Evolutionary conservation across 352 stramenopile species (phyloP).

Genomic region (Plasmopara halstedii): DNA sequence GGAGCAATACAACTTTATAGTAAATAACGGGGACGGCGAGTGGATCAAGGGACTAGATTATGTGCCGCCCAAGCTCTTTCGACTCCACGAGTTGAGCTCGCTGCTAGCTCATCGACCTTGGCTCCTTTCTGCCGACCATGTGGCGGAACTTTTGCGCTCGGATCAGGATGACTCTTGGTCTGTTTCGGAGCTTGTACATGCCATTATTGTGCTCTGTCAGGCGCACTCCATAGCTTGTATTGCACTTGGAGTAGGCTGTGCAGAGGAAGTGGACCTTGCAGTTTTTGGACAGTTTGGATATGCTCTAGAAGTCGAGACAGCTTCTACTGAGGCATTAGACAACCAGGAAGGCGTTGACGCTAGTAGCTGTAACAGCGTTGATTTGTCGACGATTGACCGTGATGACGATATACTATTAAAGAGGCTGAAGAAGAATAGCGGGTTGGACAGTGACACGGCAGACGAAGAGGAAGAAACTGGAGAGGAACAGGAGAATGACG

Average conservation of each 20-base stretch:
- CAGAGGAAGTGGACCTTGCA: constrained; percentile 67
- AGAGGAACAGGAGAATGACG: constrained; percentile 18
- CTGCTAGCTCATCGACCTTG: constrained; percentile 81
- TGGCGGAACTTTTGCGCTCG: constrained; percentile 59
- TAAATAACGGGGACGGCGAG: constrained; percentile 67
- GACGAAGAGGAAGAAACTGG: constrained; percentile 40
- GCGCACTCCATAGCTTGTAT: constrained; percentile 81
- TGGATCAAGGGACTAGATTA: constrained; percentile 83
- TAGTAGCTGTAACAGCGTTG: constrained; percentile 55
- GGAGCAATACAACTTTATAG: constrained; percentile 79
- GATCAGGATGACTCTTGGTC: constrained; percentile 80
- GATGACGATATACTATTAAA: constrained; percentile 67
- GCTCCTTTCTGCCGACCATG: constrained; percentile 68
- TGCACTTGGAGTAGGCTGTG: constrained; percentile 61
- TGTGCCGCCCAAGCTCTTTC: constrained; percentile 74
- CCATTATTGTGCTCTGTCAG: constrained; percentile 78
- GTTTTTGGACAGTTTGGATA: constrained; percentile 59
- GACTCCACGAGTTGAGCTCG: constrained; percentile 74
- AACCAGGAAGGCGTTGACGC: constrained; percentile 20
- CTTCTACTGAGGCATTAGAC: constrained; percentile 7
- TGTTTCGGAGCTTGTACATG: constrained; percentile 79
- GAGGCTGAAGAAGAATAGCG: constrained; percentile 49
- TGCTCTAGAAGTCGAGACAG: constrained; percentile 26
- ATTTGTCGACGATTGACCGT: constrained; percentile 64
- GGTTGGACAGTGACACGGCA: constrained; percentile 54